phyloP scores from a whole-genome alignment of 495 filamentous ascomycete species.

The Viridothelium virens region DNA sequence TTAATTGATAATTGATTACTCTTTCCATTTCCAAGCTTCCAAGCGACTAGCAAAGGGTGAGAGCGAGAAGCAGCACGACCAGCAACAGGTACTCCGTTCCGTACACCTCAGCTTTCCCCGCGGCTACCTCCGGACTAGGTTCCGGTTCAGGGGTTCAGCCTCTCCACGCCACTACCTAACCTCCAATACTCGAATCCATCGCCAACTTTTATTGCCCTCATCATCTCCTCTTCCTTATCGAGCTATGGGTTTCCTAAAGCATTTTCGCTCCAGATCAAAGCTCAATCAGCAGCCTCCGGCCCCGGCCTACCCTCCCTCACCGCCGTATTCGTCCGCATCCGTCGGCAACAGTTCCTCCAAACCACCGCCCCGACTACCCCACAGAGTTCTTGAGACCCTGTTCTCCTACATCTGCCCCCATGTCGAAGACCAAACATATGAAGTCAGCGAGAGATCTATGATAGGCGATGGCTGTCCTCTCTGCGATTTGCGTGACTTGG shows the following conservation, averaged over 20 bases:
- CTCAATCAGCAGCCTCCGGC: slow-evolving; percentile 20
- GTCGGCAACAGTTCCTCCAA: slow-evolving; percentile 32
- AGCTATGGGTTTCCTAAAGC: slow-evolving; percentile 42
- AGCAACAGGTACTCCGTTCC: no score
- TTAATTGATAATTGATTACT: no score
- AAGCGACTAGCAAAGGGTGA: neutral
- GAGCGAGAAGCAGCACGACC: no score
- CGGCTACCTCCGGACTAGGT: neutral
- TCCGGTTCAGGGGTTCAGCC: neutral
- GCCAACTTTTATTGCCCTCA: neutral
- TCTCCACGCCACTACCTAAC: neutral
- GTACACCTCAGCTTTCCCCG: neutral
- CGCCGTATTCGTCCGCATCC: slow-evolving; percentile 17
- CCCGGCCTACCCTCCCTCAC: slow-evolving; percentile 22
- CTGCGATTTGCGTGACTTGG: slow-evolving; percentile 87
- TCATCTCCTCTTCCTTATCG: slow-evolving; percentile 17
- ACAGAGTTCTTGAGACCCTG: slow-evolving; percentile 59
- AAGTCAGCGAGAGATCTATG: slow-evolving; percentile 72
- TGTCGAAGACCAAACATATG: slow-evolving; percentile 63
- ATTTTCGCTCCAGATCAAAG: slow-evolving; percentile 38
- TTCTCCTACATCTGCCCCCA: slow-evolving; percentile 82
- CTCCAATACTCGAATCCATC: neutral
- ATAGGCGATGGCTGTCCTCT: slow-evolving; percentile 86
- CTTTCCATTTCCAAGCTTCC: neutral
- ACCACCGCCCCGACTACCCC: slow-evolving; percentile 49